Evolutionary conservation across 306 rosid genomes (phyloP).

Genomic region (Psophocarpus tetragonolobus): DNA sequence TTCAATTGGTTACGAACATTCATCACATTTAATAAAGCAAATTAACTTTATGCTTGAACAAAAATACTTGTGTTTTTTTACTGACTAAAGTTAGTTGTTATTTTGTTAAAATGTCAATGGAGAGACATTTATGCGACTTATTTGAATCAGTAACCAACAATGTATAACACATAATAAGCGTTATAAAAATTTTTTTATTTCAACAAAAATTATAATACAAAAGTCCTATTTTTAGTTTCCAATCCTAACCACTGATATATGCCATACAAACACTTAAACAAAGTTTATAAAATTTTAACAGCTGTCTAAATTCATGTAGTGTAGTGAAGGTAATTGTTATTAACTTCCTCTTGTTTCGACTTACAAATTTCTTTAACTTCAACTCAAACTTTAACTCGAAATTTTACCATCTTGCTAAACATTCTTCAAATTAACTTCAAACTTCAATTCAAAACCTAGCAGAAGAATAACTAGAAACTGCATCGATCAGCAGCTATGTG

Average conservation of each 20-base stretch:
- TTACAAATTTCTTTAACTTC: background rate
- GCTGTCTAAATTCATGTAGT: background rate
- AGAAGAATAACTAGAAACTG: background rate
- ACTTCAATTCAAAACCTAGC: background rate
- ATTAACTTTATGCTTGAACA: too few relatives aligned
- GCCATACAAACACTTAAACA: background rate
- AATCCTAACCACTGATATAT: background rate
- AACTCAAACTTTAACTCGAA: background rate
- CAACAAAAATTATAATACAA: background rate
- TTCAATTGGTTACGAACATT: too few relatives aligned
- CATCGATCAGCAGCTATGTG: constrained; percentile 1
- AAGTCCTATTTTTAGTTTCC: background rate
- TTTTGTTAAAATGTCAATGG: too few relatives aligned
- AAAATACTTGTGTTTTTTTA: too few relatives aligned
- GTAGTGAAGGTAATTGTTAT: background rate
- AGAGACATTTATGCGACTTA: background rate
- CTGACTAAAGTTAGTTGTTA: too few relatives aligned
- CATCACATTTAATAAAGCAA: too few relatives aligned
- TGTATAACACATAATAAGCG: background rate
- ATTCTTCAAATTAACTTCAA: background rate
- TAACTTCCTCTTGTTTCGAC: background rate
- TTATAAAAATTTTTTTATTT: background rate
- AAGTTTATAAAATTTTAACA: background rate
- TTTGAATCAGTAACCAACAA: background rate
- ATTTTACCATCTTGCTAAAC: background rate